Conservation (phyloP, 352 stramenopile genomes). For the Globisporangium okanoganense region DNA sequence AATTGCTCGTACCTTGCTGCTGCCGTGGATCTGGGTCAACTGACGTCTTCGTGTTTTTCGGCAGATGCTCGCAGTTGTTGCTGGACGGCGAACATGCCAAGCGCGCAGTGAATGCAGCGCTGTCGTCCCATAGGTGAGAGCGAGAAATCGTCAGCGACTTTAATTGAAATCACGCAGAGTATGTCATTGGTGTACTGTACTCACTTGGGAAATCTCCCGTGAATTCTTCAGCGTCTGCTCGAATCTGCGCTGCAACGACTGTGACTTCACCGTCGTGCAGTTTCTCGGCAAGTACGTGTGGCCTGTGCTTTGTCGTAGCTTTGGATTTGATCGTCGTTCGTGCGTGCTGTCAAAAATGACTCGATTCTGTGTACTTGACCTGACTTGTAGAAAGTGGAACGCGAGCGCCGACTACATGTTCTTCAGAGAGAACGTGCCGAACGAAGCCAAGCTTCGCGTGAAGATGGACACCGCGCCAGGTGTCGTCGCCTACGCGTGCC, state of each 20-base stretch:
- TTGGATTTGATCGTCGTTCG: not conserved
- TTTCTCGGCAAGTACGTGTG: constrained; percentile 62
- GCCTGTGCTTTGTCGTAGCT: too few relatives aligned
- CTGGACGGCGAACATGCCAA: constrained; percentile 52
- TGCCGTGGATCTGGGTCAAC: not conserved
- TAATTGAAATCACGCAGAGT: constrained; percentile 2
- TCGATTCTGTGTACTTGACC: not conserved
- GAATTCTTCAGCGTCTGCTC: constrained; percentile 41
- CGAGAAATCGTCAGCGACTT: not conserved
- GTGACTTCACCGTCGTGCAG: constrained; percentile 77
- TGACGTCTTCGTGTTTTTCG: not conserved
- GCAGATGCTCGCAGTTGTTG: constrained; percentile 51
- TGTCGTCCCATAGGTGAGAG: constrained; percentile 40
- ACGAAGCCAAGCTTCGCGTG: constrained; percentile 53
- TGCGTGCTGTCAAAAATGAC: not conserved
- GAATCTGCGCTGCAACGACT: constrained; percentile 80
- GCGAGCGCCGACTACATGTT: constrained; percentile 81
- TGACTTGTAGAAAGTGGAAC: constrained; percentile 50
- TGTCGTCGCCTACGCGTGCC: constrained; percentile 66
- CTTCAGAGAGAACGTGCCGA: constrained; percentile 78
- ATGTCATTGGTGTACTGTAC: not conserved
- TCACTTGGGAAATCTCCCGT: too few relatives aligned
- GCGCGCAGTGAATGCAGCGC: constrained; percentile 53
- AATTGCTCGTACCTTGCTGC: not conserved
- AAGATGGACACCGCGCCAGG: constrained; percentile 56